A percentile compares a stretch with the other conserved stretches of the same genome.
These are phyloP conservation scores for Ogataea angusta DNA, from an alignment of 805 yeast species.

Conservation along the genomic window DNA sequence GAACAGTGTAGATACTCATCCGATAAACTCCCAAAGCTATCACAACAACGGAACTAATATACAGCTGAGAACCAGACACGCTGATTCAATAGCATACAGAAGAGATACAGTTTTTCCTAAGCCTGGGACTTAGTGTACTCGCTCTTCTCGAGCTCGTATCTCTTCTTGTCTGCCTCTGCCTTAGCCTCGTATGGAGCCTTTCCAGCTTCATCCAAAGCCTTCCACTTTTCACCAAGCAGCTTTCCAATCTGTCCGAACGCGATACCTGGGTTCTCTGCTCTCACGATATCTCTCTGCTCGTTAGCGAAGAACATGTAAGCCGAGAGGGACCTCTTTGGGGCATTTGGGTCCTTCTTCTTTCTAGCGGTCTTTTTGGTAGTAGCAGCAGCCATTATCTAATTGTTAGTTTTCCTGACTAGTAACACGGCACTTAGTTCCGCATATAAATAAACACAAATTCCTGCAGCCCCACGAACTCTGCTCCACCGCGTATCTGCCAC, in stretches of 20 bases:
- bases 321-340: slow-evolving; percentile 97
- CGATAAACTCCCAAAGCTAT: slow-evolving; percentile 11
- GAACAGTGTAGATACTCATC: slow-evolving; percentile 3
- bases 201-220: slow-evolving; percentile 77
- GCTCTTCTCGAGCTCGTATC: slow-evolving; percentile 95
- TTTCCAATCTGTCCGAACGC: slow-evolving; percentile 95
- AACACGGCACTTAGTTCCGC: not conserved
- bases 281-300: slow-evolving; percentile 93
- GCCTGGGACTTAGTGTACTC: slow-evolving; percentile 51
- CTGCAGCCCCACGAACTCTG: not conserved
- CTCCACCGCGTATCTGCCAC: slow-evolving; percentile 1
- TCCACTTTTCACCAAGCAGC: slow-evolving; percentile 95
- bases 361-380: slow-evolving; percentile 28
- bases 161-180: slow-evolving; percentile 95
- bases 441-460: slow-evolving; percentile 5
- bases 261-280: slow-evolving; percentile 95
- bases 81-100: slow-evolving; percentile 3
- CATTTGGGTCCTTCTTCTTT: slow-evolving; percentile 78
- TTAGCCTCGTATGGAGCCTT: slow-evolving; percentile 88
- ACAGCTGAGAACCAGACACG: slow-evolving; percentile 16
- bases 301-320: slow-evolving; percentile 99
- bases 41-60: slow-evolving; percentile 19
- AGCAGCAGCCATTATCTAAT: slow-evolving; percentile 27
- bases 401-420: slow-evolving; percentile 6
- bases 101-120: slow-evolving; percentile 3